Evolutionary conservation across 2,329 filamentous ascomycete genomes (phyloP), one percentile per base, ranked within the genome.

Genomic region (Colletotrichum sp.): DNA sequence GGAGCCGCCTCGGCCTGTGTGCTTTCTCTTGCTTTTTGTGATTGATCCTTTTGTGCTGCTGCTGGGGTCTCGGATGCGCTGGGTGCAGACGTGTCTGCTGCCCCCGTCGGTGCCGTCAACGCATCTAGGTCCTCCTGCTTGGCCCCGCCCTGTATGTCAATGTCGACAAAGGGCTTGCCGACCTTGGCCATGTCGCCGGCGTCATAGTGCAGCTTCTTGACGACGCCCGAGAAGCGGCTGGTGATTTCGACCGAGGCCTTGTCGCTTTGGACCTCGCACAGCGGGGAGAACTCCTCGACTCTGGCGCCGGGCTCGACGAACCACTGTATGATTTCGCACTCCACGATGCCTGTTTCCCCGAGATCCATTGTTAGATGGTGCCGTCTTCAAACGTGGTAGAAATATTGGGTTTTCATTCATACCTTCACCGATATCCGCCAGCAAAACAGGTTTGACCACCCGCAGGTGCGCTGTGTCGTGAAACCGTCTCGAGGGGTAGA

Each of bases 291-390:
- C 88, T 99, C 96, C 87, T 99, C 96, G 80, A 99, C 96, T 74
- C 95, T 93, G 44, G 97, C 97, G 75, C 96, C 96, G 66, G 98
- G 96, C 86, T 98, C 94, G 79, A 99, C 96, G 84, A 99, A 99
- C 97, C 97, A 99, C 88, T 99, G 97, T 81, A 99, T 99, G 82
- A 99, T 95, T 86, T 99, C 97, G 83, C 97, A 98, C 87, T 99
- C 97, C 83, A 97, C 96, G 82, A 99, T 99, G 71, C 97, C 97
- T 97, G 80, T 57, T 67, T 59, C 16, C 18, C 59, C 68, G n/a
- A 71, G 55, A 63, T 75, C 49, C 80, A 79, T 52, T 72, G 78
- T 77, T 67, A 80, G 79, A 30, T 30, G 59, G 4, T n/a, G 26
- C 4, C 59, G 55, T 13, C 44, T 52, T 52, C 44, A 13, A 13